phyloP scores from a whole-genome alignment of 2,329 filamentous ascomycete genomes.

The Apiospora pterosperma region DNA sequence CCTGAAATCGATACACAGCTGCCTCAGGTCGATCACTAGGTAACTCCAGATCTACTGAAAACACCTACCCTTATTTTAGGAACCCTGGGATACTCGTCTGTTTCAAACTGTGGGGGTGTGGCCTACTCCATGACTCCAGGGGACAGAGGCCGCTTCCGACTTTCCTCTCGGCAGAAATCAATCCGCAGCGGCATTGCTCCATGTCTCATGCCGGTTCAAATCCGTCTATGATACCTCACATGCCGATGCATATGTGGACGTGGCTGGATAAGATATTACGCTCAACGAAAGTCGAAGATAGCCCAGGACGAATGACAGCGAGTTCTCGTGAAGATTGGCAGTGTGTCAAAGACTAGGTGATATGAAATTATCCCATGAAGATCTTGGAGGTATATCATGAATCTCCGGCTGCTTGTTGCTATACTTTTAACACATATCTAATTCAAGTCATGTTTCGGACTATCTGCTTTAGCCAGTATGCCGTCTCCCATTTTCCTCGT shows the following conservation, averaged over 20 bases:
- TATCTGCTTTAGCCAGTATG: background rate
- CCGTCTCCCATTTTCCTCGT: background rate
- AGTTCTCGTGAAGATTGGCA: background rate
- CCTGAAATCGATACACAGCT: too few species aligned
- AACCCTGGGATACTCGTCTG: too few species aligned
- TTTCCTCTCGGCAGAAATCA: background rate
- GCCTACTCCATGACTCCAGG: too few species aligned
- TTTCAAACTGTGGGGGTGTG: too few species aligned
- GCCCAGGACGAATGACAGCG: background rate
- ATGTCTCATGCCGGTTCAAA: background rate
- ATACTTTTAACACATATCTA: background rate
- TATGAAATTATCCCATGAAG: background rate
- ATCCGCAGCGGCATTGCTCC: background rate
- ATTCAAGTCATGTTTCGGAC: background rate
- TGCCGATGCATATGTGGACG: background rate
- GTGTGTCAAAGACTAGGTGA: background rate
- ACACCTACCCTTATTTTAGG: too few species aligned
- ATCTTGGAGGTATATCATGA: background rate
- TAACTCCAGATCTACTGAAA: too few species aligned
- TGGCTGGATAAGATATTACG: too few species aligned
- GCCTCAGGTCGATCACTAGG: too few species aligned
- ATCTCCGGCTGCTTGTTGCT: background rate
- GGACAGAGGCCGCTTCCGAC: background rate
- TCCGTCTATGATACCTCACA: background rate
- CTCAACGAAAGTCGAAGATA: background rate